phyloP scores from a whole-genome alignment of 1,139 yeast species.

The Saccharomyces hybrid region DNA sequence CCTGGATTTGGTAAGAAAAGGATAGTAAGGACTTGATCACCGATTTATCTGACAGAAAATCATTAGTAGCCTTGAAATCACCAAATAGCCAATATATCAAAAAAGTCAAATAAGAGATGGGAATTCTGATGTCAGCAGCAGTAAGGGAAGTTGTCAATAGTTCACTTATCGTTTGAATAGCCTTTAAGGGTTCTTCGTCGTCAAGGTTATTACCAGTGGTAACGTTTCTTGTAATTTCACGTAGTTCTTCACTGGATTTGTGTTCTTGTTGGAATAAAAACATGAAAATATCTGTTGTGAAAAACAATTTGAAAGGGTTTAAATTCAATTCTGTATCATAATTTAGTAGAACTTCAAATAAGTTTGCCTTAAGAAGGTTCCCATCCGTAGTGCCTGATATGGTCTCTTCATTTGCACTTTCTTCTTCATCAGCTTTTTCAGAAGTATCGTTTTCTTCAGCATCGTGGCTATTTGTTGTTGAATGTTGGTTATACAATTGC shows the following conservation, averaged over 20 bases:
- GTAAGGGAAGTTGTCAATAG: constrained; percentile 60
- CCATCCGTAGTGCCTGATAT: neutral
- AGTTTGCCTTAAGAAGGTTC: constrained; percentile 34
- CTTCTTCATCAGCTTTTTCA: neutral
- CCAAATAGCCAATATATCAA: constrained; percentile 74
- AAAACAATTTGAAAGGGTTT: constrained; percentile 86
- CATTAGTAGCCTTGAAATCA: constrained; percentile 66
- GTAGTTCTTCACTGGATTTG: constrained; percentile 27
- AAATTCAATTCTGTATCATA: constrained; percentile 68
- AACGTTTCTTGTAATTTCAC: constrained; percentile 44
- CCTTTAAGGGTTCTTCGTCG: constrained; percentile 68
- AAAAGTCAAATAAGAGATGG: constrained; percentile 73
- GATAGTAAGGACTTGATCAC: constrained; percentile 61
- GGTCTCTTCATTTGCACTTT: neutral
- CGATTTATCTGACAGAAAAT: constrained; percentile 62
- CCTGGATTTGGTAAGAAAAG: constrained; percentile 53
- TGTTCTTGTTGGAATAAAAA: constrained; percentile 51
- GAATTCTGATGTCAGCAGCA: constrained; percentile 62
- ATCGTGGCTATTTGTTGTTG: constrained; percentile 3
- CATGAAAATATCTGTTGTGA: constrained; percentile 62
- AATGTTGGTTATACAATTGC: constrained; percentile 34
- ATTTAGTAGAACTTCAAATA: constrained; percentile 64
- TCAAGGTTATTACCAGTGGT: constrained; percentile 56
- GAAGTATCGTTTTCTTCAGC: constrained; percentile 1
- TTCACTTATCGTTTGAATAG: constrained; percentile 75